Evolutionary conservation across 2,329 filamentous ascomycete species (phyloP).

Genomic region (Arthrobotrys sinensis): DNA sequence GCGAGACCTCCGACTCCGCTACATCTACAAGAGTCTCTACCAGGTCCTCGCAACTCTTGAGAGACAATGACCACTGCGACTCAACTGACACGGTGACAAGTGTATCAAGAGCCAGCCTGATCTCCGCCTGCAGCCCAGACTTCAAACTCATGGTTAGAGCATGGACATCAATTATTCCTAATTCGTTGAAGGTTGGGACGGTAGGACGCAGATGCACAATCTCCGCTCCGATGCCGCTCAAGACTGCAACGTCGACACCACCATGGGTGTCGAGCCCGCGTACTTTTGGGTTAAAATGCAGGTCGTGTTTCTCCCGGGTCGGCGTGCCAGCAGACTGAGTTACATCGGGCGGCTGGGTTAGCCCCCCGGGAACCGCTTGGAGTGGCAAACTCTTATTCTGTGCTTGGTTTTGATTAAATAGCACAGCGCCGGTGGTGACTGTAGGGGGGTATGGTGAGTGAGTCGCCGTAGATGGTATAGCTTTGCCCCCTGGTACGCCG

Average conservation of each 20-base stretch:
- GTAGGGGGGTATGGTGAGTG: constrained; percentile 40
- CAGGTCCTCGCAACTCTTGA: constrained; percentile 86
- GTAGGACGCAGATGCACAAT: constrained; percentile 80
- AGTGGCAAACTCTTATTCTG: constrained; percentile 45
- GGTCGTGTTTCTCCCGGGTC: constrained; percentile 60
- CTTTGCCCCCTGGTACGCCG: constrained; percentile 19
- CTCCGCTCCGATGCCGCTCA: constrained; percentile 77
- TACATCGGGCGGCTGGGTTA: constrained; percentile 33
- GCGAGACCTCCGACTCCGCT: constrained; percentile 87
- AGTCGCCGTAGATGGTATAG: constrained; percentile 11
- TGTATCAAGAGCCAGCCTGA: constrained; percentile 89
- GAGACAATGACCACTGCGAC: constrained; percentile 75
- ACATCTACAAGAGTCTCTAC: constrained; percentile 90
- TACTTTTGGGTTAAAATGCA: constrained; percentile 69
- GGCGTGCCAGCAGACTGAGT: constrained; percentile 42
- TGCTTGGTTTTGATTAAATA: constrained; percentile 67
- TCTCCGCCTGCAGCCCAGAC: constrained; percentile 88
- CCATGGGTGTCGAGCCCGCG: constrained; percentile 76
- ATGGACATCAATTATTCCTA: constrained; percentile 90
- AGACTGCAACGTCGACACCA: constrained; percentile 78
- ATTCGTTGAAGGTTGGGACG: constrained; percentile 80
- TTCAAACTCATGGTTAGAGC: constrained; percentile 91
- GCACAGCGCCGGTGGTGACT: not conserved
- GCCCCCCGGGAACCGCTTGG: constrained; percentile 19
- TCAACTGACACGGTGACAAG: constrained; percentile 80